Evolutionary conservation across 805 yeast genomes (phyloP), one percentile per base, ranked within the genome.

Genomic region (Ogataea henricii): DNA sequence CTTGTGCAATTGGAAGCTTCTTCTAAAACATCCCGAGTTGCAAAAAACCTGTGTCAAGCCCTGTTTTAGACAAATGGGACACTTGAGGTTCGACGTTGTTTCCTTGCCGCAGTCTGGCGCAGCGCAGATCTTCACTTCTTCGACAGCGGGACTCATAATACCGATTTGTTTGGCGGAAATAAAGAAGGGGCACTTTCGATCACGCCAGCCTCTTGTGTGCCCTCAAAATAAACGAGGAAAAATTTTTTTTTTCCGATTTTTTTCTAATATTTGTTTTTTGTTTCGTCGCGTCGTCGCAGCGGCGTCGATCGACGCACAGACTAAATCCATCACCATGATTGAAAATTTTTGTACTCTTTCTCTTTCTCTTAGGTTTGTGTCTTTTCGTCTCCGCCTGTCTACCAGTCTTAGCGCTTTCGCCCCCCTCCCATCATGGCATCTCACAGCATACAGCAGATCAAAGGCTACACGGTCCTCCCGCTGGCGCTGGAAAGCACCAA

Each of bases 11-110:
- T 77, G 68, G 82, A 89, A 87, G 37, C 80, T 72, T 39, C 85
- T 70, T 63, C 86, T 81, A 72, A 89, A 92, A 67, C 99, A 92
- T 1, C 70, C 69, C 55, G 91, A 96, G 61, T 83, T 78, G 71
- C 99, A 94, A 68, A 92, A 94, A 16, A 76, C 76, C 41, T 79
- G 72, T 34, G 75, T 72, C 42, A 79, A 57, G 13, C 82, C 88
- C 51, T 76, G 76, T 63, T 94, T 91, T 52, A 94, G 69, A 68
- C 99, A 94, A 13, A 91, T 74, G 0, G 99, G 99, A 67, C 99
- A 94, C 64, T 90, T 90, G 55, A 94, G 73, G 35, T 76, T 68
- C 17, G 95, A 85, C 3, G 72, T 72, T 12, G 96, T 90, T 30
- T 75, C 78, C 59, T 89, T 90, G 17, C 94, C 94, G 72, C 99